A percentile compares a stretch with the other conserved stretches of the same genome.
Evolutionary conservation across 805 yeast genomes (phyloP).

Genomic region (Yarrowia keelungensis): DNA sequence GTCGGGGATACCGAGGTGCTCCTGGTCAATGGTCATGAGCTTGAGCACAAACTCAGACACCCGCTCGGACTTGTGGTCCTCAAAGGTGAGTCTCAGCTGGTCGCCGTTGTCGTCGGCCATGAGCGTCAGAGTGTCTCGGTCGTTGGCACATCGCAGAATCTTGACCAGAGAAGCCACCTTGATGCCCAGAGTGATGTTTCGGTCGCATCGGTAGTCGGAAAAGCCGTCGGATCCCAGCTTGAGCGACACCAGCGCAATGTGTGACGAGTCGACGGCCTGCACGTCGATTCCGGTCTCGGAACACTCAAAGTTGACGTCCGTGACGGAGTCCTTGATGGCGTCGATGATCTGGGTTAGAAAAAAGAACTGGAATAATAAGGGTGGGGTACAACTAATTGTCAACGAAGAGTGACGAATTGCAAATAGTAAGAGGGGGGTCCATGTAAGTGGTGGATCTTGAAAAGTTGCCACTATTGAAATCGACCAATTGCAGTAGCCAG

Average conservation of each 20-base stretch:
- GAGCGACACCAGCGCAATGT: constrained; percentile 88
- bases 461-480: no score
- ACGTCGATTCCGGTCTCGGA: constrained; percentile 93
- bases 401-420: no score
- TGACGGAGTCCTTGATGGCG: constrained; percentile 92
- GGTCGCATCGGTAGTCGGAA: constrained; percentile 92
- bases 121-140: constrained; percentile 84
- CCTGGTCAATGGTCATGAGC: constrained; percentile 96
- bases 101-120: constrained; percentile 91
- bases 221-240: constrained; percentile 89
- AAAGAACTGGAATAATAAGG: background rate
- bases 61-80: constrained; percentile 88
- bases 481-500: no score
- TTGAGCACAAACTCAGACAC: constrained; percentile 90
- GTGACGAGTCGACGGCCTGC: constrained; percentile 97
- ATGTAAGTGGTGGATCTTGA: no score
- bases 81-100: constrained; percentile 78
- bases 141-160: constrained; percentile 88
- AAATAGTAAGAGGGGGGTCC: no score
- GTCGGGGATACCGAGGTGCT: constrained; percentile 90
- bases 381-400: no score
- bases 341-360: constrained; percentile 67
- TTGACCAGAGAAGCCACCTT: constrained; percentile 88
- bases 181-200: constrained; percentile 88
- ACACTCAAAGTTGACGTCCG: constrained; percentile 95